Evolutionary conservation across 805 yeast species (phyloP).

Genomic region (Sugiyamaella chiloensis): DNA sequence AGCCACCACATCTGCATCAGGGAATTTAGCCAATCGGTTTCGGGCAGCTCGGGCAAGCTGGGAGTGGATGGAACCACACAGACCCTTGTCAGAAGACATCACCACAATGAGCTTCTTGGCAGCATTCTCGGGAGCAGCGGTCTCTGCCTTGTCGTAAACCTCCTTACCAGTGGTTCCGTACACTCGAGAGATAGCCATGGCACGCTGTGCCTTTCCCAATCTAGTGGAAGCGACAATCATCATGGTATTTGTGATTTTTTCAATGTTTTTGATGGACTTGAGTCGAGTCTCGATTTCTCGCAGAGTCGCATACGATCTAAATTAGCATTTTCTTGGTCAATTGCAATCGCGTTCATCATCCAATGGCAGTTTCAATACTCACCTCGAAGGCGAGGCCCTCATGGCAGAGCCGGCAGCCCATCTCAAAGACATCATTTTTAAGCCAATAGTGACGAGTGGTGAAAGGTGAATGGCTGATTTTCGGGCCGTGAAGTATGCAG

Average conservation of each 20-base stretch:
- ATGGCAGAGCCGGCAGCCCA: conserved; percentile 28
- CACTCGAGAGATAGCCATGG: conserved; percentile 82
- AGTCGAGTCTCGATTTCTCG: conserved; percentile 98
- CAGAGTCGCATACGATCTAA: conserved; percentile 92
- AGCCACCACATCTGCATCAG: conserved; percentile 75
- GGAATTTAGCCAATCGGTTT: conserved; percentile 54
- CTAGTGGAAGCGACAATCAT: conserved; percentile 98
- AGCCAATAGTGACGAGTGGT: neutral
- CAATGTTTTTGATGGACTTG: conserved; percentile 97
- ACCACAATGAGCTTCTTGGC: conserved; percentile 79
- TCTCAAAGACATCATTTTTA: conserved; percentile 30
- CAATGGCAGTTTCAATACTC: conserved; percentile 19
- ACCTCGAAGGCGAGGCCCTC: conserved; percentile 27
- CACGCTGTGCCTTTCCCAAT: conserved; percentile 91
- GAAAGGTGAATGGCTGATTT: neutral
- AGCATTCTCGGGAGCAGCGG: conserved; percentile 49
- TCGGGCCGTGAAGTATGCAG: conserved; percentile 3
- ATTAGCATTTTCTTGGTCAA: too few species aligned
- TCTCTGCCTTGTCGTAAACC: conserved; percentile 79
- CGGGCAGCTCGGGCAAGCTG: conserved; percentile 89
- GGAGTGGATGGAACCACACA: conserved; percentile 98
- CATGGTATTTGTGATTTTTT: conserved; percentile 99
- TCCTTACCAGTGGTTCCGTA: conserved; percentile 77
- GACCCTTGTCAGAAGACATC: conserved; percentile 94
- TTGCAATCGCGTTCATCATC: too few species aligned